These are phyloP conservation scores for Arthroderma sp. DNA, from an alignment of 2,329 filamentous ascomycete genomes.

Conservation along the genomic window DNA sequence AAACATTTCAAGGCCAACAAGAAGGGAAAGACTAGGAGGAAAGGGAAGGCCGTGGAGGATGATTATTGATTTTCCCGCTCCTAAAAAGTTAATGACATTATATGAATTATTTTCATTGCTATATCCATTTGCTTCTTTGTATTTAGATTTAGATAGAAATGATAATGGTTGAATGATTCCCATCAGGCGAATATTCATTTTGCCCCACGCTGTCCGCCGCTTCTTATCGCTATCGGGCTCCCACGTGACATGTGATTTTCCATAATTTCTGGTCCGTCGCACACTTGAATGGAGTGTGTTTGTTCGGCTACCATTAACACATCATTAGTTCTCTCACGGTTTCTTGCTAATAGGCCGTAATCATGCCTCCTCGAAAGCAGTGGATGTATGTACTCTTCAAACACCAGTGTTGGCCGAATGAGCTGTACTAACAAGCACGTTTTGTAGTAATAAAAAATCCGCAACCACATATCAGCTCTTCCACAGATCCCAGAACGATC, in stretches of 20 bases:
- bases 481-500: conserved; percentile 82
- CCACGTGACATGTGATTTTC: conserved; percentile 1
- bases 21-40: conserved; percentile 21
- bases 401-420: neutral
- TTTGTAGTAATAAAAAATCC: conserved; percentile 11
- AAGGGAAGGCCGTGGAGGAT: conserved; percentile 10
- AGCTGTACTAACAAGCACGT: neutral
- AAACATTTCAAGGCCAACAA: conserved; percentile 54
- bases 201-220: too few species aligned
- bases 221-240: too few species aligned
- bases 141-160: neutral
- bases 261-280: neutral
- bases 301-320: neutral
- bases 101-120: neutral
- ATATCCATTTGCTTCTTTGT: neutral
- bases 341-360: neutral
- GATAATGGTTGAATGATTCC: neutral
- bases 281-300: neutral
- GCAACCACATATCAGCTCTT: conserved; percentile 14
- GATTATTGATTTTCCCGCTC: conserved; percentile 6
- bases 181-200: too few species aligned
- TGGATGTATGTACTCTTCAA: conserved; percentile 9
- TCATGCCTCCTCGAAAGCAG: conserved; percentile 11
- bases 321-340: neutral
- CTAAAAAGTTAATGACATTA: neutral